A percentile compares a stretch with the other conserved stretches of the same genome.
Evolutionary conservation across 179 eudicot species (phyloP).

Genomic region (Beta corolliflora): DNA sequence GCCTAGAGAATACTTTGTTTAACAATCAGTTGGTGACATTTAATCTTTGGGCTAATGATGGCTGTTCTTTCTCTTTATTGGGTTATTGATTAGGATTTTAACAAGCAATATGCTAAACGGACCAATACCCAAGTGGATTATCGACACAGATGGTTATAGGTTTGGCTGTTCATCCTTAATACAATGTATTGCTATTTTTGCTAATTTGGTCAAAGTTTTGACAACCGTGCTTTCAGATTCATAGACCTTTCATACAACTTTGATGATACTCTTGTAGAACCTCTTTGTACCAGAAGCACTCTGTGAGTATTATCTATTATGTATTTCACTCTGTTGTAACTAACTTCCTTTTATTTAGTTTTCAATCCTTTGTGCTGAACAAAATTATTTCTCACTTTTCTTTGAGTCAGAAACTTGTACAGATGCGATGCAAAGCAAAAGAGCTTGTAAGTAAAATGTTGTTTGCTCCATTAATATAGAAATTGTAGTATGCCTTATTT

Average conservation of each 20-base stretch:
- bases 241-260: conserved; percentile 43
- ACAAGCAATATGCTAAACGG: conserved; percentile 43
- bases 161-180: neutral
- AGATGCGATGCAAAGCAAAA: conserved; percentile 24
- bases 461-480: neutral
- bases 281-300: conserved; percentile 8
- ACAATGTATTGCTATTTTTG: neutral
- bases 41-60: neutral
- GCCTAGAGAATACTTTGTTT: neutral
- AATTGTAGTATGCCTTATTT: neutral
- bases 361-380: neutral
- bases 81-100: conserved; percentile 27
- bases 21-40: neutral
- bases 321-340: neutral
- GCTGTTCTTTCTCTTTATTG: too few relatives aligned
- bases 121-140: conserved; percentile 35
- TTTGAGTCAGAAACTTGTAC: conserved; percentile 29
- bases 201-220: neutral
- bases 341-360: neutral
- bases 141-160: conserved; percentile 15
- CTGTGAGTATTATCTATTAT: conserved; percentile 22
- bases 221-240: conserved; percentile 18
- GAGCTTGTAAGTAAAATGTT: conserved; percentile 26
- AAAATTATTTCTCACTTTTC: neutral
- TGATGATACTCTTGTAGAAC: neutral